phyloP scores from a whole-genome alignment of 495 filamentous ascomycete species.

The Friedmanniomyces endolithicus region DNA sequence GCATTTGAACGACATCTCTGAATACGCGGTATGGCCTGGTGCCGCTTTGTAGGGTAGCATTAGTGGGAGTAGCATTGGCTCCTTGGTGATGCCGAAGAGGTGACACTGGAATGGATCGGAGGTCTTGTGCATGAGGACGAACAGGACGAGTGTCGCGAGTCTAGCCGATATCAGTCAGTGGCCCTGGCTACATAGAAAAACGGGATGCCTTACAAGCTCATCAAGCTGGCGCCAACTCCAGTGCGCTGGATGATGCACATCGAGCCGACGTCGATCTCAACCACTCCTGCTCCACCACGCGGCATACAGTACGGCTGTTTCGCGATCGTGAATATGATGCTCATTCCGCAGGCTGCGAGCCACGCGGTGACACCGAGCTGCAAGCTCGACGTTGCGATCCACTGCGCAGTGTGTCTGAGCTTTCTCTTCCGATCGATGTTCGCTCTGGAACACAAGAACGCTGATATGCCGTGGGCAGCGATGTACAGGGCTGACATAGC shows the following conservation, averaged over 20 bases:
- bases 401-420: neutral
- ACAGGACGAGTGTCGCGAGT: slow-evolving; percentile 2
- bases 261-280: neutral
- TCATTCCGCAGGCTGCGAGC: slow-evolving; percentile 2
- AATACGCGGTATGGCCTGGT: neutral
- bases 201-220: slow-evolving; percentile 1
- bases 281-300: no score
- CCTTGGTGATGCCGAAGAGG: slow-evolving; percentile 10
- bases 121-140: slow-evolving; percentile 9
- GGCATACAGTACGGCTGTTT: neutral
- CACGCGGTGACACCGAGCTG: slow-evolving; percentile 1
- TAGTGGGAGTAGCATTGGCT: neutral
- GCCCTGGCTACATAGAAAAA: neutral
- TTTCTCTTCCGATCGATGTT: neutral
- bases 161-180: neutral
- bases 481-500: neutral
- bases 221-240: slow-evolving; percentile 4
- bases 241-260: slow-evolving; percentile 7
- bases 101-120: slow-evolving; percentile 7
- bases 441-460: neutral
- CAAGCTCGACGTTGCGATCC: neutral
- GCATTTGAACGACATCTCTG: slow-evolving; percentile 17
- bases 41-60: slow-evolving; percentile 1
- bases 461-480: neutral
- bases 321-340: slow-evolving; percentile 4